Evolutionary conservation across 179 eudicot genomes (phyloP).

Genomic region (Silene vulgaris): DNA sequence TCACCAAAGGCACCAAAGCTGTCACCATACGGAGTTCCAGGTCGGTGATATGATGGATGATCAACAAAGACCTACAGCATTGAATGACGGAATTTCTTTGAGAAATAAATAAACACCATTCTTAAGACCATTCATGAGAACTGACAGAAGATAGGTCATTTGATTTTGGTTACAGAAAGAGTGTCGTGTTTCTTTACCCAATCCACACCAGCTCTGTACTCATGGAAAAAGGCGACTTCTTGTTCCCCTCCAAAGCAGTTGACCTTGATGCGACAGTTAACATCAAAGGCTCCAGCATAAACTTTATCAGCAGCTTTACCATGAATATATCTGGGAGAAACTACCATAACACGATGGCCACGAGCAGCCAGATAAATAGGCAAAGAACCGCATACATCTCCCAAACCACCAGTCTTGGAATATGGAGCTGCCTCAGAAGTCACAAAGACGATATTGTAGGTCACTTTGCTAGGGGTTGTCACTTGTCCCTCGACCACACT

Average conservation of each 20-base stretch:
- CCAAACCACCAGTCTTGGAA: slow-evolving; percentile 96
- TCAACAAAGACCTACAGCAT: slow-evolving; percentile 77
- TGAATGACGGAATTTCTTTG: not conserved
- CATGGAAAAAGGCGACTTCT: slow-evolving; percentile 82
- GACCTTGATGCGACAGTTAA: slow-evolving; percentile 48
- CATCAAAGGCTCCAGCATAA: slow-evolving; percentile 53
- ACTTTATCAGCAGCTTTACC: slow-evolving; percentile 68
- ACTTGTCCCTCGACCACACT: slow-evolving; percentile 30
- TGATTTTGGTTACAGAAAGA: not conserved
- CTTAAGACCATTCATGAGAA: not conserved
- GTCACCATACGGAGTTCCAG: slow-evolving; percentile 98
- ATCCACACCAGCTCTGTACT: slow-evolving; percentile 90
- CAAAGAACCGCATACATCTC: slow-evolving; percentile 98
- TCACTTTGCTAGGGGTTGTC: slow-evolving; percentile 33
- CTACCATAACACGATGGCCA: slow-evolving; percentile 99
- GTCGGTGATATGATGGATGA: slow-evolving; percentile 92
- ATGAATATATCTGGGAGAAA: slow-evolving; percentile 77
- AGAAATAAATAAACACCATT: not conserved
- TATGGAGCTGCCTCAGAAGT: slow-evolving; percentile 93
- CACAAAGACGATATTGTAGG: slow-evolving; percentile 55
- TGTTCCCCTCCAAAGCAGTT: slow-evolving; percentile 80
- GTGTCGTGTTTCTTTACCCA: slow-evolving; percentile 50
- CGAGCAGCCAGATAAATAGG: slow-evolving; percentile 83
- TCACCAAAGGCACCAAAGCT: slow-evolving; percentile 88
- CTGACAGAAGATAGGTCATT: not conserved